Percentiles rank a stretch among this genome's conserved stretches.
phyloP scores from a whole-genome alignment of 176 grass and related monocot genomes.

The Cenchrus fungigraminus region DNA sequence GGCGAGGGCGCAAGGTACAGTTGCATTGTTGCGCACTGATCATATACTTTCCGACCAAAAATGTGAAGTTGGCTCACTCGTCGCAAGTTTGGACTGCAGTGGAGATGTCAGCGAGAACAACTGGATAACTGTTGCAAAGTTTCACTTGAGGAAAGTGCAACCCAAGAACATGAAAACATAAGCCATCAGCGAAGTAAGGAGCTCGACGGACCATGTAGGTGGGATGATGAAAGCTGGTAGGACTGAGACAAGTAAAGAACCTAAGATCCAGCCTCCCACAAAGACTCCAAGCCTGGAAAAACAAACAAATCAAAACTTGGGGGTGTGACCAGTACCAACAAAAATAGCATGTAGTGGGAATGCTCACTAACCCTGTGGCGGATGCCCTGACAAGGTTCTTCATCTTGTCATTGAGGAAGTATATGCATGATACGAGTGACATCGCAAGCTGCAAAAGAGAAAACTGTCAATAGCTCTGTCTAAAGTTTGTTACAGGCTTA shows the following conservation, averaged over 20 bases:
- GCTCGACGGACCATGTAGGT: constrained; percentile 76
- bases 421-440: constrained; percentile 75
- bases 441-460: constrained; percentile 72
- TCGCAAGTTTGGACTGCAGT: not conserved
- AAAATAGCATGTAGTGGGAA: not conserved
- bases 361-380: constrained; percentile 75
- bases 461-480: not conserved
- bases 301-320: constrained; percentile 14
- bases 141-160: constrained; percentile 77
- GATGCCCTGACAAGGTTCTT: constrained; percentile 74
- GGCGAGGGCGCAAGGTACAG: not conserved
- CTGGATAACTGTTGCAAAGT: not conserved
- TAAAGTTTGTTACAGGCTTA: constrained; percentile 13
- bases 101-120: not conserved
- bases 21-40: not conserved
- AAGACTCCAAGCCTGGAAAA: constrained; percentile 74
- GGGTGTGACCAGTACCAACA: not conserved
- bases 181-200: constrained; percentile 72
- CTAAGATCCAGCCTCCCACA: constrained; percentile 72
- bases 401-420: constrained; percentile 97
- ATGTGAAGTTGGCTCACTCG: not conserved
- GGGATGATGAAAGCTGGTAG: constrained; percentile 65
- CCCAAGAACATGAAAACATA: constrained; percentile 88
- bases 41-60: constrained; percentile 15
- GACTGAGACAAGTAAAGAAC: constrained; percentile 65